Percentiles rank a stretch among this genome's conserved stretches.
phyloP scores from a whole-genome alignment of 2,329 filamentous ascomycete species.

The Aureobasidium leucospermi region DNA sequence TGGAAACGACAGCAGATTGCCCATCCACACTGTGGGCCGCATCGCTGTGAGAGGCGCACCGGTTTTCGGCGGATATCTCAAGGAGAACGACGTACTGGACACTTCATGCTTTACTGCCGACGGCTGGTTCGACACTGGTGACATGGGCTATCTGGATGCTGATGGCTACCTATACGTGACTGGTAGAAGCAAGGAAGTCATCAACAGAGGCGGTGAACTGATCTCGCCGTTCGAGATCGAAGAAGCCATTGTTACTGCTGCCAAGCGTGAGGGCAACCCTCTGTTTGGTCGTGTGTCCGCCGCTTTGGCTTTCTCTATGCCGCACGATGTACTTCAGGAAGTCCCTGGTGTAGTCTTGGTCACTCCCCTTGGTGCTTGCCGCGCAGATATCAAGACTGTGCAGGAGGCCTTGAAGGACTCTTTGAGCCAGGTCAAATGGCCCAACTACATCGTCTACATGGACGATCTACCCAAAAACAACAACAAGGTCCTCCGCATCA shows the following conservation, averaged over 20 bases:
- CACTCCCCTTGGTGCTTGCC: conserved; percentile 36
- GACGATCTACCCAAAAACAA: conserved; percentile 50
- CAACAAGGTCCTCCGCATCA: conserved; percentile 52
- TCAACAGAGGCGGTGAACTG: conserved; percentile 52
- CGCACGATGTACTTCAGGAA: conserved; percentile 49
- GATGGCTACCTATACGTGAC: conserved; percentile 49
- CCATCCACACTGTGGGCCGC: conserved; percentile 33
- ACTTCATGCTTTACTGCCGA: conserved; percentile 39
- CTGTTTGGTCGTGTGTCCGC: conserved; percentile 43
- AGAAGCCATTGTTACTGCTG: conserved; percentile 45
- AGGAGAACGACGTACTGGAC: conserved; percentile 36
- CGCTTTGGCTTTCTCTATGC: conserved; percentile 47
- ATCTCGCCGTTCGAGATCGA: conserved; percentile 55
- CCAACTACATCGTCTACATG: conserved; percentile 48
- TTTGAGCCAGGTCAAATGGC: conserved; percentile 49
- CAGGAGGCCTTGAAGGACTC: conserved; percentile 41
- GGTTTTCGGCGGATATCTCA: conserved; percentile 45
- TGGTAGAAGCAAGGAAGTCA: conserved; percentile 50
- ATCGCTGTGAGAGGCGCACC: conserved; percentile 48
- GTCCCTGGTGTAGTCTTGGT: conserved; percentile 49
- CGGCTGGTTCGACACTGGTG: conserved; percentile 51
- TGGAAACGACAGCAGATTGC: conserved; percentile 28
- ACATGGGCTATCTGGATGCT: conserved; percentile 46
- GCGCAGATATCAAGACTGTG: conserved; percentile 43
- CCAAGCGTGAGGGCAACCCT: conserved; percentile 35